These are phyloP conservation scores for Gloeostereum incarnatum DNA, from an alignment of 768 basidiomycete species.

Conservation along the genomic window DNA sequence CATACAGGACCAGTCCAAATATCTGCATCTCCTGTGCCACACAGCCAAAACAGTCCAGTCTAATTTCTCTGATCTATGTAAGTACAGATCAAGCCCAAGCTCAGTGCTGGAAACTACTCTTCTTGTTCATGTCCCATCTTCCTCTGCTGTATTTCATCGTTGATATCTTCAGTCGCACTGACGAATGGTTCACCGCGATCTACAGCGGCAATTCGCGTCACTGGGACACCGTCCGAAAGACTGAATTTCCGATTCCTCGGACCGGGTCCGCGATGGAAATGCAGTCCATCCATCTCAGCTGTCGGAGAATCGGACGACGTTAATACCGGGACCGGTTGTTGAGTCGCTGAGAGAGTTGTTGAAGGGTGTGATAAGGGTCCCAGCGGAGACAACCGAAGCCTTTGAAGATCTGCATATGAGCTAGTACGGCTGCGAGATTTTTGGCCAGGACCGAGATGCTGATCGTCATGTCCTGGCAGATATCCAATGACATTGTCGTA, in stretches of 20 bases:
- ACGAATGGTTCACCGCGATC: slow-evolving; percentile 50
- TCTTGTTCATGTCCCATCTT: slow-evolving; percentile 10
- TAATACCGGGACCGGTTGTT: too few species aligned
- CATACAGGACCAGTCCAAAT: too few species aligned
- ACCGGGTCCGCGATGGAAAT: slow-evolving; percentile 24
- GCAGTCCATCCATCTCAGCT: slow-evolving; percentile 29
- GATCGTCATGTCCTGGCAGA: slow-evolving; percentile 43
- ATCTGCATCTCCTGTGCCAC: too few species aligned
- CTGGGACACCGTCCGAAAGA: slow-evolving; percentile 54
- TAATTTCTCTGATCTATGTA: too few species aligned
- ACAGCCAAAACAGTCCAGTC: too few species aligned
- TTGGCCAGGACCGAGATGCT: slow-evolving; percentile 16
- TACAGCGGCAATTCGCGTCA: slow-evolving; percentile 52
- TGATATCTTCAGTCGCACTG: slow-evolving; percentile 57
- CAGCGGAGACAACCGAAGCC: slow-evolving; percentile 35
- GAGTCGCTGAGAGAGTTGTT: slow-evolving; percentile 4
- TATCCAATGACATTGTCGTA: slow-evolving; percentile 82
- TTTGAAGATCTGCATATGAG: slow-evolving; percentile 79
- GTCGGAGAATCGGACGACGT: slow-evolving; percentile 11
- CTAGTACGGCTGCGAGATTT: slow-evolving; percentile 55
- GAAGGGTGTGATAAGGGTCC: neutral
- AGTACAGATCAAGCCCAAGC: too few species aligned
- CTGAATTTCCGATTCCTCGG: slow-evolving; percentile 52
- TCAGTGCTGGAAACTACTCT: too few species aligned
- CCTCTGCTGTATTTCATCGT: slow-evolving; percentile 45